Evolutionary conservation across 805 yeast species (phyloP).

Genomic region (Pichia scutulata): DNA sequence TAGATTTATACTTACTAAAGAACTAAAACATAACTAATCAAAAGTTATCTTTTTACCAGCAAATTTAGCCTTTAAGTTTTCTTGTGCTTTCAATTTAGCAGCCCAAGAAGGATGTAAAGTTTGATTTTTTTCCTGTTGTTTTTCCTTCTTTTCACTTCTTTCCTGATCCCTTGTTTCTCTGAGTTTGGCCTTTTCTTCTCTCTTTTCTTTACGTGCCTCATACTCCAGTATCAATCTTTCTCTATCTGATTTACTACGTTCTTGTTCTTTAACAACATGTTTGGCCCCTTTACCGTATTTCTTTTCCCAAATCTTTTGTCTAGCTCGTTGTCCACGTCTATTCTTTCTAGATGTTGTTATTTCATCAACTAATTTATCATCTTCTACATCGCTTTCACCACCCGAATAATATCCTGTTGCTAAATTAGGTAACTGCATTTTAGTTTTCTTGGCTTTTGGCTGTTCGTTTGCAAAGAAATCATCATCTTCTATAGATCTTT

Average conservation of each 20-base stretch:
- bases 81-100: constrained; percentile 74
- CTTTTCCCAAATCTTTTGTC: constrained; percentile 93
- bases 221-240: constrained; percentile 54
- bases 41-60: constrained; percentile 81
- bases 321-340: constrained; percentile 94
- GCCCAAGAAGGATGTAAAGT: constrained; percentile 95
- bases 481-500: constrained; percentile 23
- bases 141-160: constrained; percentile 10
- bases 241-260: constrained; percentile 45
- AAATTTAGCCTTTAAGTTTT: constrained; percentile 58
- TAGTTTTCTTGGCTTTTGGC: constrained; percentile 15
- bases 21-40: constrained; percentile 30
- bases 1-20: neutral
- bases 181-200: constrained; percentile 43
- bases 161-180: constrained; percentile 11
- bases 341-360: constrained; percentile 59
- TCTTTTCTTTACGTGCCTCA: constrained; percentile 64
- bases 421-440: constrained; percentile 53
- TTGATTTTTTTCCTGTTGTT: constrained; percentile 10
- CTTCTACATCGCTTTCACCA: constrained; percentile 56
- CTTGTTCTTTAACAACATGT: constrained; percentile 66
- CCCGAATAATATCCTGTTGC: constrained; percentile 81
- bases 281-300: constrained; percentile 81
- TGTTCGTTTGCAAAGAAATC: constrained; percentile 33
- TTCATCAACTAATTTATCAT: constrained; percentile 44